Evolutionary conservation across 2,329 filamentous ascomycete species (phyloP), one percentile per base, ranked within the genome.

Genomic region (Alternaria longipes): DNA sequence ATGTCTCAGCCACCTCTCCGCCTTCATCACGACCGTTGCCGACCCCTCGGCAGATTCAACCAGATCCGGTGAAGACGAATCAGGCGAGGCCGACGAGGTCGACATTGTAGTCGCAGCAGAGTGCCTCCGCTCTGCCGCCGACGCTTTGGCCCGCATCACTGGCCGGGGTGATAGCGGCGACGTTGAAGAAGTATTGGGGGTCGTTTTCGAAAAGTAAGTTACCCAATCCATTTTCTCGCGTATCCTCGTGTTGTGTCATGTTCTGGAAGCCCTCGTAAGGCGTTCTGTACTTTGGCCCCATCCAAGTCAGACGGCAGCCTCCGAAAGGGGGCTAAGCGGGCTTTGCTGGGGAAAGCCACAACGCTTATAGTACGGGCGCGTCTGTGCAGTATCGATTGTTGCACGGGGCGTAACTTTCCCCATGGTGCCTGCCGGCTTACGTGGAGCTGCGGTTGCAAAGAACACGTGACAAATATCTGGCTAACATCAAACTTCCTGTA

Each of bases 191-290:
- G 92, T 99, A 8, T 81, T 99, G 45, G 95, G 95, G 0, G 94
- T 99, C 22, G 94, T 99, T 4, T 99, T 99, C 81, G 94, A 98
- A 79, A 98, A 97, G 92, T 97, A 82, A 84, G 87, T 87, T 40
- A 54, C 20, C 30, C 40, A 26, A 26, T 36, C 46, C 49, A 20
- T 12, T 53, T 63, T 44, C 22, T 49, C 42, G 20, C 36, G 24
- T 28, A 36, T 16, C 36, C 30, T 53, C 30, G 16, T 58, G 20
- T 46, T 16, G 38, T 54, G 30, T 36, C 36, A 58, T 26, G 40
- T 41, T 59, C 59, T 56, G 14, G 30, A 51, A 54, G 56, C 30
- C 45, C 32, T 38, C 28, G 52, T 41, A 53, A 55, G 51, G 56
- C 52, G 46, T 50, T 40, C 38, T 56, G 34, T 11, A 36, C 24